Evolutionary conservation across 257 asterid genomes (phyloP).

Genomic region (Solanum chiquidenum): DNA sequence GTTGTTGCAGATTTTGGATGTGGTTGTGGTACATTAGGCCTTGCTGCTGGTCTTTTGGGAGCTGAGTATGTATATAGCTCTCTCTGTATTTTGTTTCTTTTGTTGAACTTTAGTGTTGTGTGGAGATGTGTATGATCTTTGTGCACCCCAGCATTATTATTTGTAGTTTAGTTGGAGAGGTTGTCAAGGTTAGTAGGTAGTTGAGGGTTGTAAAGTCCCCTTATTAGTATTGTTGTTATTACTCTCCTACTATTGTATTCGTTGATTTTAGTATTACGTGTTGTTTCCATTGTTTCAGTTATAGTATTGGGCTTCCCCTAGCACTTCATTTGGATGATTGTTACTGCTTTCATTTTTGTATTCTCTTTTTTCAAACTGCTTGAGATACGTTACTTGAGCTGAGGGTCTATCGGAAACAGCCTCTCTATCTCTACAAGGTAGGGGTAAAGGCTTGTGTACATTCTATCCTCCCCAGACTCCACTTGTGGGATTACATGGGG

Average conservation of each 20-base stretch:
- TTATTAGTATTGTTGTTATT: background rate
- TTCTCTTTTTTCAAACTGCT: background rate
- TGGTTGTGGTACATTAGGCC: conserved; percentile 91
- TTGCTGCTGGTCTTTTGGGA: conserved; percentile 87
- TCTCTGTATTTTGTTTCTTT: background rate
- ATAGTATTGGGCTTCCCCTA: background rate
- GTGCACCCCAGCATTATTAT: background rate
- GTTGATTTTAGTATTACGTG: background rate
- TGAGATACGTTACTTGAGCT: background rate
- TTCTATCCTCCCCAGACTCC: background rate
- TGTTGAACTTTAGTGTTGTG: background rate
- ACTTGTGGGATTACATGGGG: background rate
- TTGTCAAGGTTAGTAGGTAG: background rate
- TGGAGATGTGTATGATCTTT: background rate
- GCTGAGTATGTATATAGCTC: conserved; percentile 44
- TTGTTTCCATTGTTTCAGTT: background rate
- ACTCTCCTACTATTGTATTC: background rate
- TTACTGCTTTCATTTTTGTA: background rate
- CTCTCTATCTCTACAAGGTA: background rate
- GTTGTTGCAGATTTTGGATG: conserved; percentile 98
- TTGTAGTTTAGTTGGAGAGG: background rate
- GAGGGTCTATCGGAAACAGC: background rate
- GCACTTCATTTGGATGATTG: background rate
- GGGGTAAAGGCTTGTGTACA: background rate
- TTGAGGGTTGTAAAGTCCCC: background rate